Evolutionary conservation across 2,329 filamentous ascomycete species (phyloP), one percentile per base, ranked within the genome.

Genomic region (Claviceps arundinis): DNA sequence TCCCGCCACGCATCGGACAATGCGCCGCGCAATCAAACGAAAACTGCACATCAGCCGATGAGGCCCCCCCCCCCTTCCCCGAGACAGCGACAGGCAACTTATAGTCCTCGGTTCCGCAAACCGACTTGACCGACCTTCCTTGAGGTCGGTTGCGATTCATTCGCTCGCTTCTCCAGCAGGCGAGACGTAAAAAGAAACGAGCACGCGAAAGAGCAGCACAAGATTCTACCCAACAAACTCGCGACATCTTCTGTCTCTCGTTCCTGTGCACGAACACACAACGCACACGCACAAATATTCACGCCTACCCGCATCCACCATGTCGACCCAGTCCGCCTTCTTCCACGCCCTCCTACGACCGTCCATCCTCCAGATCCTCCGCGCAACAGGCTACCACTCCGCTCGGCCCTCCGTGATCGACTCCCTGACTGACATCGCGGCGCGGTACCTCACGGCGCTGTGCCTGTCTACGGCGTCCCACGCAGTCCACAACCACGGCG

Each of bases 321-420:
- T 76, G 73, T 68, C 68, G 60, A 69, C 68, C 56, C 72, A 71
- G 3, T 67, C 70, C 9, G 66, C 73, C n/a, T 67, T 78, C 52
- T 78, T 74, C 70, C 84, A 88, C 68, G 84, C 87, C 55, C 83
- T 95, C 57, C 77, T 97, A 53, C 88, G 89, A 43, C 91, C 91
- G 2, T 84, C 84, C 47, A 81, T 96, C 55, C 81, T 97, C 53
- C 89, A 96, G 69, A 91, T 95, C 61, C 81, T 97, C 50, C 89
- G 91, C 63, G 88, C 90, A 34, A 85, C 89, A 24, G 91, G 91
- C 64, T 97, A 94, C 71, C 87, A 94, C 65, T 77, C 84, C 43
- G 87, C 89, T 49, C 82, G 82, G 51, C 84, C 88, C 2, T 84
- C 85, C 3, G 89, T 94, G 6, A 75, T 96, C 53, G 90, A 97